phyloP scores from a whole-genome alignment of 805 yeast species.

The Phaffomyces thermotolerans region DNA sequence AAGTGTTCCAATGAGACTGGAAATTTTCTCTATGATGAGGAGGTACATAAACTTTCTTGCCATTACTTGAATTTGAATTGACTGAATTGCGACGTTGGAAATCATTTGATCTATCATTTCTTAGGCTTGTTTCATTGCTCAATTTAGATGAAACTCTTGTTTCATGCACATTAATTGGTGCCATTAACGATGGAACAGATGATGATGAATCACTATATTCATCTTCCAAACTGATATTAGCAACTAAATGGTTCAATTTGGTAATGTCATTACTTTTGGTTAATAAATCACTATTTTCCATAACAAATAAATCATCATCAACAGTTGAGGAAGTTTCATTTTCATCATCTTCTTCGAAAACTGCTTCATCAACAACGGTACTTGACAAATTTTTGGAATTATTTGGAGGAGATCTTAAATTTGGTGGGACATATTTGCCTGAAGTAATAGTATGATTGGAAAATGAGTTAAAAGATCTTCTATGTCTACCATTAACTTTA shows the following conservation, averaged over 20 bases:
- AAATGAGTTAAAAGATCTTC: constrained; percentile 21
- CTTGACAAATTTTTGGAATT: constrained; percentile 10
- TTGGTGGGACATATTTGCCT: constrained; percentile 71
- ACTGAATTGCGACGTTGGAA: constrained; percentile 6
- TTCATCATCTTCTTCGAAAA: constrained; percentile 16
- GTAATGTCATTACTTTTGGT: constrained; percentile 4
- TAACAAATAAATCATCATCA: constrained; percentile 32
- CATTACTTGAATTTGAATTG: constrained; percentile 8
- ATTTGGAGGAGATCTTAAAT: constrained; percentile 42
- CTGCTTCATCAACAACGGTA: constrained; percentile 17
- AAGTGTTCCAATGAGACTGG: constrained; percentile 13
- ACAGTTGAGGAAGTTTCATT: constrained; percentile 4
- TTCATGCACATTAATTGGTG: constrained; percentile 3
- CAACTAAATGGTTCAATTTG: constrained; percentile 7
- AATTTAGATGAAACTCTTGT: background rate
- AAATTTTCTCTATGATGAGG: constrained; percentile 45
- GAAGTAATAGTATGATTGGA: constrained; percentile 24
- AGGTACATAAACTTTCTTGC: constrained; percentile 34
- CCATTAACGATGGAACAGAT: constrained; percentile 5
- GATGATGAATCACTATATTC: constrained; percentile 19
- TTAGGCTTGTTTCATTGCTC: background rate
- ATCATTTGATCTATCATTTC: background rate
- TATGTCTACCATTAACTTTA: constrained; percentile 7
- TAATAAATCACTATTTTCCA: constrained; percentile 28
- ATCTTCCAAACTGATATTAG: constrained; percentile 13